These are phyloP conservation scores for Euclidium syriacum DNA, from an alignment of 345 rosid genomes.

Conservation along the genomic window DNA sequence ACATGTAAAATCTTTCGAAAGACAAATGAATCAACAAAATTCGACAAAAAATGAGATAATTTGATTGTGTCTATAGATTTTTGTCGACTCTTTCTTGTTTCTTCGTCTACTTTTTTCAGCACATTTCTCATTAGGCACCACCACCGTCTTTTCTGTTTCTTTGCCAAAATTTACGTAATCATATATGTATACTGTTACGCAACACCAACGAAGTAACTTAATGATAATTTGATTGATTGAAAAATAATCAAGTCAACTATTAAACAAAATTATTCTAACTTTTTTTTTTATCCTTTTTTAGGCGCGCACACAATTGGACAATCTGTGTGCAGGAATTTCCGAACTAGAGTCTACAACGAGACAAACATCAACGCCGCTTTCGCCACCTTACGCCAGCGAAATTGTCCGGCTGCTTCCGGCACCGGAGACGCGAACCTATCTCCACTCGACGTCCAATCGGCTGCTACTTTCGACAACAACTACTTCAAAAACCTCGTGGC, in stretches of 20 bases:
- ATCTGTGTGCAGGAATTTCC: conserved; percentile 59
- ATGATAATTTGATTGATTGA: background rate
- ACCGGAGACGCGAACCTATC: conserved; percentile 61
- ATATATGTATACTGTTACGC: background rate
- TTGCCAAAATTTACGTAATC: background rate
- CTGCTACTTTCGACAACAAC: conserved; percentile 55
- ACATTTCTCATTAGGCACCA: conserved; percentile 11
- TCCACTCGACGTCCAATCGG: conserved; percentile 58
- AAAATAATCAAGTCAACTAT: background rate
- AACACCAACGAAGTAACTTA: conserved; percentile 1
- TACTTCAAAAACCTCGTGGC: conserved; percentile 62
- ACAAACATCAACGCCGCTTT: conserved; percentile 60
- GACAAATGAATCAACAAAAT: conserved; percentile 3
- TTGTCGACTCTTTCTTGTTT: background rate
- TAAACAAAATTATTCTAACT: conserved; percentile 3
- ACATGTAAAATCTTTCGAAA: background rate
- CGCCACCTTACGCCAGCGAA: conserved; percentile 35
- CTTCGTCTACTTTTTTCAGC: conserved; percentile 5
- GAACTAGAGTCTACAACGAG: conserved; percentile 61
- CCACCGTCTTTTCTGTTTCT: conserved; percentile 2
- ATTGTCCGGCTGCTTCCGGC: conserved; percentile 48
- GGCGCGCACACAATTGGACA: conserved; percentile 84
- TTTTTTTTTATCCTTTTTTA: conserved; percentile 13
- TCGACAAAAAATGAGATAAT: conserved; percentile 1
- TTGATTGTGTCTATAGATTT: too few species aligned